Evolutionary conservation across 225 moss, liverwort and hornwort species (phyloP).

Genomic region (Physcomitrellopsis africana): DNA sequence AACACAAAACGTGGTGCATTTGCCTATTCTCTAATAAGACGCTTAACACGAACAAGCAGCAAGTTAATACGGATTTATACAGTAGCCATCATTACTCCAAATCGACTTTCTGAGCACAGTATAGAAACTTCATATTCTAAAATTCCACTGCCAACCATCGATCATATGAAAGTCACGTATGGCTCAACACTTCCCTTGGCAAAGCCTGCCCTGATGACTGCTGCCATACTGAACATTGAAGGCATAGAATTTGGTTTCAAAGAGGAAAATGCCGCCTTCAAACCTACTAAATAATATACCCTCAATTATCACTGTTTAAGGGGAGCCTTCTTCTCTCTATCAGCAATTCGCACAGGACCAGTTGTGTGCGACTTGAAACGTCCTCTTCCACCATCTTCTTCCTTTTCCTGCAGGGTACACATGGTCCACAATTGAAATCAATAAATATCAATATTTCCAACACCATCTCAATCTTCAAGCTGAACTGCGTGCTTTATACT

Average conservation of each 20-base stretch:
- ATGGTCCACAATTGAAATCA: slow-evolving; percentile 21
- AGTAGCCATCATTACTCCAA: slow-evolving; percentile 15
- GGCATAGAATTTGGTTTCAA: slow-evolving; percentile 19
- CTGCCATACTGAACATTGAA: slow-evolving; percentile 6
- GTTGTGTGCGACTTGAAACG: slow-evolving; percentile 97
- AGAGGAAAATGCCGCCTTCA: slow-evolving; percentile 18
- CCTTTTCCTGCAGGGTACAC: slow-evolving; percentile 74
- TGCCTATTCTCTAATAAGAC: slow-evolving; percentile 12
- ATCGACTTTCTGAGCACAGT: slow-evolving; percentile 12
- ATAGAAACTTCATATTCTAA: slow-evolving; percentile 21
- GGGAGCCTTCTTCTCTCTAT: slow-evolving; percentile 98
- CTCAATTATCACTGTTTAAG: slow-evolving; percentile 58
- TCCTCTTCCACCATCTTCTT: slow-evolving; percentile 98
- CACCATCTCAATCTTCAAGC: not conserved
- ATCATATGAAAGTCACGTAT: slow-evolving; percentile 8
- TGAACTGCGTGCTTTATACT: not conserved
- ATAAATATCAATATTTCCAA: not conserved
- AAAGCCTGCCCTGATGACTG: not conserved
- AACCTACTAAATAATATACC: slow-evolving; percentile 13
- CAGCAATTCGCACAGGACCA: slow-evolving; percentile 92
- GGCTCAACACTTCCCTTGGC: slow-evolving; percentile 17
- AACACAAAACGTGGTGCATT: slow-evolving; percentile 15
- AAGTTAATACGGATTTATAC: slow-evolving; percentile 1
- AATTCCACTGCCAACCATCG: slow-evolving; percentile 20
- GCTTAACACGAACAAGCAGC: slow-evolving; percentile 13